These are phyloP conservation scores for Trichoderma simmonsii DNA, from an alignment of 2,329 filamentous ascomycete genomes.

Conservation along the genomic window DNA sequence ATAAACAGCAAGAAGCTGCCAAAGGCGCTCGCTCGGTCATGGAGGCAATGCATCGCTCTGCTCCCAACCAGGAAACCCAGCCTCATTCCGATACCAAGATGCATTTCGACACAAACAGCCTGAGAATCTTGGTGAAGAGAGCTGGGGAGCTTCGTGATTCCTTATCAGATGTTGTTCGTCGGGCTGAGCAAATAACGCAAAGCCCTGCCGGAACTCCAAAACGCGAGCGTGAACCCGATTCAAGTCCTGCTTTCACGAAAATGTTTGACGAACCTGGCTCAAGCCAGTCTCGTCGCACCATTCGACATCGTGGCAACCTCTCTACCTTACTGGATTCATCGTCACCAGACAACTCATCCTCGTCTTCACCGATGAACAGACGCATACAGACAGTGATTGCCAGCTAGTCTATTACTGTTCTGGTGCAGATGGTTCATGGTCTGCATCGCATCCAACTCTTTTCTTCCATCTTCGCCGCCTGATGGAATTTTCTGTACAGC, in stretches of 20 bases:
- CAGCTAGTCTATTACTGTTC: slow-evolving; percentile 34
- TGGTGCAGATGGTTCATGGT: neutral
- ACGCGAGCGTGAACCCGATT: slow-evolving; percentile 45
- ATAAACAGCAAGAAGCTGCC: slow-evolving; percentile 38
- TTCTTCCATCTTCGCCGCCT: neutral
- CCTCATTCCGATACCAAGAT: slow-evolving; percentile 43
- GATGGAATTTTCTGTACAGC: slow-evolving; percentile 28
- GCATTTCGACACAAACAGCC: slow-evolving; percentile 66
- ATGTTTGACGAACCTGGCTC: slow-evolving; percentile 62
- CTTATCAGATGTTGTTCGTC: slow-evolving; percentile 58
- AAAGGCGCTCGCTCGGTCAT: slow-evolving; percentile 57
- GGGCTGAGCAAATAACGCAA: slow-evolving; percentile 55
- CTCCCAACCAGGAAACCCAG: slow-evolving; percentile 38
- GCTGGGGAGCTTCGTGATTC: slow-evolving; percentile 58
- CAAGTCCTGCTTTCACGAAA: slow-evolving; percentile 64
- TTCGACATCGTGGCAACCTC: slow-evolving; percentile 50
- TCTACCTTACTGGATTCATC: slow-evolving; percentile 49
- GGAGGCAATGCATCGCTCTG: slow-evolving; percentile 58
- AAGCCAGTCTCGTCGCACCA: slow-evolving; percentile 50
- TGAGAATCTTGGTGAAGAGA: slow-evolving; percentile 63
- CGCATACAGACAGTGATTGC: slow-evolving; percentile 66
- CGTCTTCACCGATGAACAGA: slow-evolving; percentile 47
- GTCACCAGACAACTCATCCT: slow-evolving; percentile 53
- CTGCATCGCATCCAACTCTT: neutral
- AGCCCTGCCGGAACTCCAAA: slow-evolving; percentile 54